These are phyloP conservation scores for Scutellaria baicalensis DNA, from an alignment of 257 asterid genomes.

Conservation along the genomic window DNA sequence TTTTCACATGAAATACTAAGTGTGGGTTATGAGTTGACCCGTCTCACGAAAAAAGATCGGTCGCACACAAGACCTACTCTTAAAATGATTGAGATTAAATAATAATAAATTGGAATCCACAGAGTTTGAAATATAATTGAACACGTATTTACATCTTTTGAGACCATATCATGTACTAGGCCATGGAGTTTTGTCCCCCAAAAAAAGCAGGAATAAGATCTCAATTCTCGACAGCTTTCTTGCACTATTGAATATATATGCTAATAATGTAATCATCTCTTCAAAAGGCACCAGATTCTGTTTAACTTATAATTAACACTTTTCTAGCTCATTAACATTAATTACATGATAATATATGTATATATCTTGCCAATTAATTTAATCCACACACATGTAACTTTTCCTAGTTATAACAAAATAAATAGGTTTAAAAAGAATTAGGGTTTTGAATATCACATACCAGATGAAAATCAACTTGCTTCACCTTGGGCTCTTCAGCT, in stretches of 20 bases:
- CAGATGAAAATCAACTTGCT: conserved; percentile 17
- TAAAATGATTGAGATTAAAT: no score
- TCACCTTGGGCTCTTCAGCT: conserved; percentile 27
- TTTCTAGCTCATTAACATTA: background rate
- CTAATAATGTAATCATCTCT: conserved; percentile 4
- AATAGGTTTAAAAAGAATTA: background rate
- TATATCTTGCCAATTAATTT: background rate
- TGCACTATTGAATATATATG: background rate
- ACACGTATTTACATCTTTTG: background rate
- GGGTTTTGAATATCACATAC: conserved; percentile 20
- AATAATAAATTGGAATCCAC: no score
- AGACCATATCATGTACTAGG: no score
- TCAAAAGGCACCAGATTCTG: conserved; percentile 52
- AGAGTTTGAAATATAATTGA: background rate
- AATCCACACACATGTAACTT: background rate
- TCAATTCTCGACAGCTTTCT: conserved; percentile 8
- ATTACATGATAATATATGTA: no score
- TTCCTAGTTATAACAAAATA: background rate
- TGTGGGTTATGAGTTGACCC: no score
- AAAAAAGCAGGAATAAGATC: conserved; percentile 26
- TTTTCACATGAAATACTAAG: no score
- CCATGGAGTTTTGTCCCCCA: conserved; percentile 37
- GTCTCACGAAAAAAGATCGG: no score
- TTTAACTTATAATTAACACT: background rate
- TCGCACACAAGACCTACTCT: no score